phyloP scores from a whole-genome alignment of 371 early-diverging fungal species.

The Choanephora cucurbitarum region DNA sequence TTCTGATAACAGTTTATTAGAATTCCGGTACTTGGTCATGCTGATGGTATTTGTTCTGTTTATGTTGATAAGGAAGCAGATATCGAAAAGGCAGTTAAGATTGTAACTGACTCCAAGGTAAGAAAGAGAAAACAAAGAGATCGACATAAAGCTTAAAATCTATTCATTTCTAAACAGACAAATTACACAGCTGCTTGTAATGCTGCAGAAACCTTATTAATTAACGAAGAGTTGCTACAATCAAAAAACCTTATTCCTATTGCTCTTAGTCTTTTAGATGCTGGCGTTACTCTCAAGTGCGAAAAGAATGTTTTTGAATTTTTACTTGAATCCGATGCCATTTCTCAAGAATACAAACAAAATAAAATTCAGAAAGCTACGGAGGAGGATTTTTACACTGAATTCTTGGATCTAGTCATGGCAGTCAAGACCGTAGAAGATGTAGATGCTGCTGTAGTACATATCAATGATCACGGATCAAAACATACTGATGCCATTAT shows the following conservation, averaged over 20 bases:
- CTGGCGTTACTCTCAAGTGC: constrained; percentile 66
- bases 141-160: not conserved
- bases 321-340: constrained; percentile 19
- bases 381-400: constrained; percentile 79
- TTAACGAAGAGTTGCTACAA: constrained; percentile 65
- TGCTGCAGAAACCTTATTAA: constrained; percentile 88
- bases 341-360: constrained; percentile 18
- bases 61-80: constrained; percentile 87
- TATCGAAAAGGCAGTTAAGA: constrained; percentile 67
- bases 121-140: not conserved
- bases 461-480: constrained; percentile 91
- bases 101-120: constrained; percentile 91
- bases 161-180: constrained; percentile 50
- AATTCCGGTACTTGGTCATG: constrained; percentile 98
- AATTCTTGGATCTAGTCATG: constrained; percentile 85
- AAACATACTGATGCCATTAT: constrained; percentile 96
- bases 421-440: constrained; percentile 81
- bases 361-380: constrained; percentile 29
- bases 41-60: constrained; percentile 94
- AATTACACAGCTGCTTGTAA: constrained; percentile 97
- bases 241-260: constrained; percentile 49
- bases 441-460: constrained; percentile 81
- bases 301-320: constrained; percentile 41
- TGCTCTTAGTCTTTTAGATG: constrained; percentile 55
- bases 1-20: constrained; percentile 38